These are phyloP conservation scores for Aureobasidium subglaciale DNA, from an alignment of 2,329 filamentous ascomycete genomes.

Conservation along the genomic window DNA sequence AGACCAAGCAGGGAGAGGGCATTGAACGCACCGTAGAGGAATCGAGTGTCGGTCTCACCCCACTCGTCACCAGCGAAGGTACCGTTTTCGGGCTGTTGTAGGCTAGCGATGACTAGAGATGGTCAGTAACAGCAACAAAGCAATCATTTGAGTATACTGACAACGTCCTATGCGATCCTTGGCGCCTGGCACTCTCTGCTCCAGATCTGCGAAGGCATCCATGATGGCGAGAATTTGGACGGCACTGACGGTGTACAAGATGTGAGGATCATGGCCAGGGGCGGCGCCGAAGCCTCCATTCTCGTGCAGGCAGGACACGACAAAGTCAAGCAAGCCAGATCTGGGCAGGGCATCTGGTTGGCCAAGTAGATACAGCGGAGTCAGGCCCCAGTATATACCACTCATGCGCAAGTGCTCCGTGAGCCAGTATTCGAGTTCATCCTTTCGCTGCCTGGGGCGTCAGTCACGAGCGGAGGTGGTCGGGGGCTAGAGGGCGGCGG, in stretches of 20 bases:
- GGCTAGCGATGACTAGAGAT: slow-evolving; percentile 61
- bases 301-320: slow-evolving; percentile 87
- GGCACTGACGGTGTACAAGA: slow-evolving; percentile 92
- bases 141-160: slow-evolving; percentile 39
- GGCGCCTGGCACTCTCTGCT: slow-evolving; percentile 58
- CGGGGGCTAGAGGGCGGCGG: slow-evolving; percentile 33
- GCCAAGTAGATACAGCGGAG: slow-evolving; percentile 75
- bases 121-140: not conserved
- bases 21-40: slow-evolving; percentile 85
- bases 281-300: slow-evolving; percentile 90
- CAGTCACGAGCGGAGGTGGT: slow-evolving; percentile 14
- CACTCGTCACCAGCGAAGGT: slow-evolving; percentile 92
- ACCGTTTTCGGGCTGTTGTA: slow-evolving; percentile 75
- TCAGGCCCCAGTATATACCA: slow-evolving; percentile 94
- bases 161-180: slow-evolving; percentile 71
- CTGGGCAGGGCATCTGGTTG: slow-evolving; percentile 75
- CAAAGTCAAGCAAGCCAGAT: slow-evolving; percentile 76
- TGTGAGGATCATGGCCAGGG: slow-evolving; percentile 88
- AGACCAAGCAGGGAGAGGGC: slow-evolving; percentile 77
- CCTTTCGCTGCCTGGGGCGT: slow-evolving; percentile 57
- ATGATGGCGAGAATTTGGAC: slow-evolving; percentile 87
- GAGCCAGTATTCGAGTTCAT: slow-evolving; percentile 96
- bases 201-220: slow-evolving; percentile 77
- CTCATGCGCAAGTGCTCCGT: slow-evolving; percentile 94
- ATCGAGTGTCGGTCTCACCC: slow-evolving; percentile 93